Conservation (phyloP, 306 rosid species). For the Acmispon strigosus region DNA sequence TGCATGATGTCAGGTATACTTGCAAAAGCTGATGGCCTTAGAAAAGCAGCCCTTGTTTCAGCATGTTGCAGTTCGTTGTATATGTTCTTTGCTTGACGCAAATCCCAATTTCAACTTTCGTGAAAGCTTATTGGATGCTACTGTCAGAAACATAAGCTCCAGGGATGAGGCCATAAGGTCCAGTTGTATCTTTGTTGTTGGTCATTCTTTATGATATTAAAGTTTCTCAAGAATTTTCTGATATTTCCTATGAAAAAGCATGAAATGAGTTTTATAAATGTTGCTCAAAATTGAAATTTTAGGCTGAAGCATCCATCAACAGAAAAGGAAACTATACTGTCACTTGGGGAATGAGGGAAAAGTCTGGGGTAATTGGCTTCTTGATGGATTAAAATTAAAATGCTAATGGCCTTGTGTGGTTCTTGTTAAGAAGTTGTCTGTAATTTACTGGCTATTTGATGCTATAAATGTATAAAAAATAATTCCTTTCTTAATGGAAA, state of each 20-base stretch:
- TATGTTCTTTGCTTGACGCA: slow-evolving; percentile 81
- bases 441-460: background rate
- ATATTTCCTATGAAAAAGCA: background rate
- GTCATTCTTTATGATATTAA: background rate
- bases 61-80: slow-evolving; percentile 67
- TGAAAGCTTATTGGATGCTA: slow-evolving; percentile 66
- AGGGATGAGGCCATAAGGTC: slow-evolving; percentile 66
- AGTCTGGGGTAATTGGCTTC: background rate
- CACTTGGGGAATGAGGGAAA: slow-evolving; percentile 3
- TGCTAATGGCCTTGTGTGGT: background rate
- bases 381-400: background rate
- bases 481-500: background rate
- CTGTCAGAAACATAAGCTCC: slow-evolving; percentile 72
- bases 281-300: background rate
- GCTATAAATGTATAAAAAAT: background rate
- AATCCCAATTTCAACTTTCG: slow-evolving; percentile 84
- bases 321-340: background rate
- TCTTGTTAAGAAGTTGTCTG: background rate
- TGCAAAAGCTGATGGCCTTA: slow-evolving; percentile 66
- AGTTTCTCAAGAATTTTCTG: background rate
- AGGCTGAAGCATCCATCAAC: background rate
- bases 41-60: slow-evolving; percentile 58
- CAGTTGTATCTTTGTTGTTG: slow-evolving; percentile 15
- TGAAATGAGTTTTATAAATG: background rate
- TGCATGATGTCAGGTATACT: slow-evolving; percentile 53